Evolutionary conservation across 2,329 filamentous ascomycete species (phyloP), one percentile per base, ranked within the genome.

Genomic region (Pseudocercospora ulei): DNA sequence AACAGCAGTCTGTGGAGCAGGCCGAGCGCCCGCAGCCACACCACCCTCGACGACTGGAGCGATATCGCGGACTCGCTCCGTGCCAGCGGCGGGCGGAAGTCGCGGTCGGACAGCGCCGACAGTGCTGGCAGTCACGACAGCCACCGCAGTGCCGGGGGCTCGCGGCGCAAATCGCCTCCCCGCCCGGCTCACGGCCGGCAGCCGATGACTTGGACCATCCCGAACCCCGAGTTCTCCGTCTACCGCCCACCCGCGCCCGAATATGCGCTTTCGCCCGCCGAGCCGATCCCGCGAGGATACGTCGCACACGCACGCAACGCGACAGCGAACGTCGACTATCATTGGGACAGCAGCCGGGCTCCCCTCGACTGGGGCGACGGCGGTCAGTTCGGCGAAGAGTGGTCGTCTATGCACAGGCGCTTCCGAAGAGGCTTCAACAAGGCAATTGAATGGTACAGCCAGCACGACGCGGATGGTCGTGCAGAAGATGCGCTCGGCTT

Each of bases 341-440:
- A 88, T 53, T 98, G 90, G 88, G 87, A 98, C 56, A 95, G 87
- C 43, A 88, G 87, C 71, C 73, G 82, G 8, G 66, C 72, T 2
- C 76, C 82, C 0, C 71, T 84, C 27, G 70, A 78, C 46, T 96
- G 90, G 82, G 88, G 87, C 4, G 78, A 85, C 53, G 88, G 88
- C 6, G 90, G 88, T 24, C 73, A 80, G 27, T 82, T 84, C 52
- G 86, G 84, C 1, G 90, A 98, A 62, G 90, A 96, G 62, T 98
- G 90, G 90, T 82, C 84, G 18, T 71, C 77, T 3, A 96, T 98
- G 90, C 90, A 98, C 62, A 80, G 79, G 57, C 75, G 90, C 13
- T 94, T 96, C 55, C 74, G 86, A 23, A 75, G 70, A 45, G 88
- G 88, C 1, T 62, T 95, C 24, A 78, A 82, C 49, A 75, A 76